These are phyloP conservation scores for Thraustotheca clavata DNA, from an alignment of 352 stramenopile genomes.

Conservation along the genomic window DNA sequence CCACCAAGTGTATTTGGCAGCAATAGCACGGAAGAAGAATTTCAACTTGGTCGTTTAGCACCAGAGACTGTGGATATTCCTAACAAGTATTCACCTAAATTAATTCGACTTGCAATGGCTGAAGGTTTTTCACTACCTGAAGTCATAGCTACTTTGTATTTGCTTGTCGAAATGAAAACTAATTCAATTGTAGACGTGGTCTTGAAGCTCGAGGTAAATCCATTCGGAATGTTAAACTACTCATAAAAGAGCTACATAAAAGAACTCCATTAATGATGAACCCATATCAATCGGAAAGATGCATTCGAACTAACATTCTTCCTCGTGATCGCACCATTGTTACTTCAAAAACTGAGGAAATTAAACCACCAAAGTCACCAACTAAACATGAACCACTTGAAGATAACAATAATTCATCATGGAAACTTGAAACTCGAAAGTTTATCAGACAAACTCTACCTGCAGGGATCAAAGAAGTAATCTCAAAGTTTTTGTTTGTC, in stretches of 20 bases:
- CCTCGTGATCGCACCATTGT: background rate
- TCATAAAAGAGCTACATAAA: background rate
- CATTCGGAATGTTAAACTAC: slow-evolving; percentile 11
- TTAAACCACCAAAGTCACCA: background rate
- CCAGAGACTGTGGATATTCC: slow-evolving; percentile 10
- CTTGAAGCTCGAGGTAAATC: slow-evolving; percentile 7
- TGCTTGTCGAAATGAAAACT: background rate
- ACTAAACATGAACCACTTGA: background rate
- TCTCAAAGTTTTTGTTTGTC: slow-evolving; percentile 5
- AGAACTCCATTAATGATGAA: slow-evolving; percentile 17
- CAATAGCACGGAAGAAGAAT: background rate
- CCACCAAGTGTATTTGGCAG: background rate
- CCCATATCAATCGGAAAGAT: slow-evolving; percentile 8
- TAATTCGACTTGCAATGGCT: slow-evolving; percentile 18
- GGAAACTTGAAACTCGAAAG: background rate
- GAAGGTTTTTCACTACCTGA: slow-evolving; percentile 13
- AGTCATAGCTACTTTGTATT: slow-evolving; percentile 4
- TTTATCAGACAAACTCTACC: background rate
- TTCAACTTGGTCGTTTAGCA: slow-evolving; percentile 4
- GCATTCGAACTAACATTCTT: background rate
- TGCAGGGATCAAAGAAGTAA: background rate
- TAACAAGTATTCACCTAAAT: slow-evolving; percentile 13
- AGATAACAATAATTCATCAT: background rate
- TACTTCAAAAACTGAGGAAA: too few species aligned
- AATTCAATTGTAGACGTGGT: slow-evolving; percentile 6